These are phyloP conservation scores for Penicillium coprophilum DNA, from an alignment of 495 filamentous ascomycete genomes.

Conservation along the genomic window DNA sequence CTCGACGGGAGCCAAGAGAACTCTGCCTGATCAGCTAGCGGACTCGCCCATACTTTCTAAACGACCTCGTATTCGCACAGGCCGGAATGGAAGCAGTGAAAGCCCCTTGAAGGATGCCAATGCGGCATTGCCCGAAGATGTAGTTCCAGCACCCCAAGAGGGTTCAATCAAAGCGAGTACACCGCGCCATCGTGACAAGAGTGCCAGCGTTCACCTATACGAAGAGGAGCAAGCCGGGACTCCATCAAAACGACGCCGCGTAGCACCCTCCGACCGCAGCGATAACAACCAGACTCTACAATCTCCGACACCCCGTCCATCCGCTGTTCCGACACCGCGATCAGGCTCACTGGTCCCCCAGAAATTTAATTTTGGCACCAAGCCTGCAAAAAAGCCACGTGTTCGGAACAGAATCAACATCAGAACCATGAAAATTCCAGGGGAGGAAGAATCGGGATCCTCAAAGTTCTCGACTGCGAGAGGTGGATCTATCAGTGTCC, in stretches of 20 bases:
- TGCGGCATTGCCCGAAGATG: not conserved
- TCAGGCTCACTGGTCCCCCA: not conserved
- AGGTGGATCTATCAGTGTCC: slow-evolving; percentile 47
- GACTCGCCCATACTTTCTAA: not conserved
- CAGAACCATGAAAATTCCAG: not conserved
- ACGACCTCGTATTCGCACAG: not conserved
- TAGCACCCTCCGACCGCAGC: not conserved
- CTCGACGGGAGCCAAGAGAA: not conserved
- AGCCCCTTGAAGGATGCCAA: not conserved
- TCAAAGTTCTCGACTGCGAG: slow-evolving; percentile 18
- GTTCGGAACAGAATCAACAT: not conserved
- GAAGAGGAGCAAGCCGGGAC: slow-evolving; percentile 3
- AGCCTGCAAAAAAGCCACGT: not conserved
- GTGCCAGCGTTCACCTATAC: slow-evolving; percentile 2
- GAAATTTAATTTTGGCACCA: not conserved
- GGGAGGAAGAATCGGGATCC: not conserved
- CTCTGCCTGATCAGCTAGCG: not conserved
- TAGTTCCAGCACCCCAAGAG: not conserved
- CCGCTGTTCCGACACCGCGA: not conserved
- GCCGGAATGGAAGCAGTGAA: not conserved
- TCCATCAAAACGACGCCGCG: slow-evolving; percentile 11
- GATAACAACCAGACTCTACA: not conserved
- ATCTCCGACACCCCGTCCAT: not conserved
- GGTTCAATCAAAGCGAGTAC: not conserved
- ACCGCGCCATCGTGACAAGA: not conserved